phyloP scores from a whole-genome alignment of 1,284 basidiomycete species.

The Cutaneotrichosporon sp. region DNA sequence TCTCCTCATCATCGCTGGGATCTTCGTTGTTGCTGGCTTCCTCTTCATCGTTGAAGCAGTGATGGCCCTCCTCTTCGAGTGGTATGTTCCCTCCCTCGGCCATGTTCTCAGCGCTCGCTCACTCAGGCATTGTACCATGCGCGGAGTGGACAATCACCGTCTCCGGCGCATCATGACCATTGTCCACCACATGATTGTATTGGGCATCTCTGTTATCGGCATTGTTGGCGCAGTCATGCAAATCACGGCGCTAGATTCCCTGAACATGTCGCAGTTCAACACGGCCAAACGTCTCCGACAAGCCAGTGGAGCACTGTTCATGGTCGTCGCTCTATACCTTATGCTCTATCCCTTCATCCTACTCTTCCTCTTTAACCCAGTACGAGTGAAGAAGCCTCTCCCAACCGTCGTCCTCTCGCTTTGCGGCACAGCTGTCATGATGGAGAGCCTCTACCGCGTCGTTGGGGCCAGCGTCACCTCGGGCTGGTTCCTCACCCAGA shows the following conservation, averaged over 20 bases:
- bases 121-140: slow-evolving; percentile 10
- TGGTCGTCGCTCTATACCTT: not conserved
- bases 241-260: slow-evolving; percentile 9
- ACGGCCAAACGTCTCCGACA: slow-evolving; percentile 9
- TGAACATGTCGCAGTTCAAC: slow-evolving; percentile 10
- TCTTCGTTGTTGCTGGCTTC: slow-evolving; percentile 16
- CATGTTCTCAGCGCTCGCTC: no score
- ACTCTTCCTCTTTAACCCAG: not conserved
- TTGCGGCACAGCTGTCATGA: not conserved
- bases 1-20: slow-evolving; percentile 16
- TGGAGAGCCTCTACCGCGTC: slow-evolving; percentile 20
- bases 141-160: slow-evolving; percentile 4
- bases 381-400: not conserved
- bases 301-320: slow-evolving; percentile 18
- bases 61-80: slow-evolving; percentile 17
- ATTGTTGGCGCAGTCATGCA: slow-evolving; percentile 20
- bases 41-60: slow-evolving; percentile 18
- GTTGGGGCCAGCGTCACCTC: not conserved
- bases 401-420: not conserved
- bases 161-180: not conserved
- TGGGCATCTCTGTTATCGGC: slow-evolving; percentile 15
- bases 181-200: slow-evolving; percentile 8
- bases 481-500: slow-evolving; percentile 9
- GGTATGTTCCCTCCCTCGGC: not conserved
- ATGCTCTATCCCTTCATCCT: not conserved